Conservation (phyloP, 306 rosid species). For the Chamaecrista fasciculata region DNA sequence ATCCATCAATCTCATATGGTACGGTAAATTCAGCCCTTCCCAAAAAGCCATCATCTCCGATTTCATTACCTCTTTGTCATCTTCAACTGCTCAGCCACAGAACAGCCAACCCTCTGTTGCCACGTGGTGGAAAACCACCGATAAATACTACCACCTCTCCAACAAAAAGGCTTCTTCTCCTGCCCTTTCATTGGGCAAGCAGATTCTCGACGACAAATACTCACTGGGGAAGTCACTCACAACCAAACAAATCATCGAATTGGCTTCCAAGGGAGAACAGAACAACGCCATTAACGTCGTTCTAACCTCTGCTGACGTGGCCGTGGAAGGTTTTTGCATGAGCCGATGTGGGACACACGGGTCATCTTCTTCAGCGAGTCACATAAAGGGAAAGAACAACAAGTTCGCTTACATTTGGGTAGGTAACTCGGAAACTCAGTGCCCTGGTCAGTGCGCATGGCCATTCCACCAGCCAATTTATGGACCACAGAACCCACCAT, state of each 20-base stretch:
- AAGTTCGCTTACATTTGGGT: conserved; percentile 76
- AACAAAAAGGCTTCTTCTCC: conserved; percentile 21
- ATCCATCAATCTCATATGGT: conserved; percentile 64
- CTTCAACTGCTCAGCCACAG: background rate
- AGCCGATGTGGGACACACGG: conserved; percentile 73
- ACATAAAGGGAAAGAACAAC: conserved; percentile 35
- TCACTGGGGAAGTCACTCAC: conserved; percentile 25
- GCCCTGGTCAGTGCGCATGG: conserved; percentile 76
- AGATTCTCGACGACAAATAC: conserved; percentile 46
- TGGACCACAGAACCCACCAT: conserved; percentile 54
- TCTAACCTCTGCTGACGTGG: conserved; percentile 54
- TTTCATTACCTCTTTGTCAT: conserved; percentile 52
- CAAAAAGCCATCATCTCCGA: conserved; percentile 63
- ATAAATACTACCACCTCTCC: conserved; percentile 50
- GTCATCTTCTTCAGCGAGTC: conserved; percentile 18
- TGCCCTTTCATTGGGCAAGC: conserved; percentile 39
- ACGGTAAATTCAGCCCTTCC: conserved; percentile 64
- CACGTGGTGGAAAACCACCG: conserved; percentile 69
- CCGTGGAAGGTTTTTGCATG: conserved; percentile 59
- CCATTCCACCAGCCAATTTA: conserved; percentile 66
- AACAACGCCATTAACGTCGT: conserved; percentile 62
- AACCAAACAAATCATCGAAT: background rate
- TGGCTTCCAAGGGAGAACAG: conserved; percentile 25
- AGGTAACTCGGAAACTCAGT: conserved; percentile 65
- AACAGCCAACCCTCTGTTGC: conserved; percentile 52